Conservation (phyloP, 2,329 filamentous ascomycete genomes). For the Parasarocladium wereldwijsianum region DNA sequence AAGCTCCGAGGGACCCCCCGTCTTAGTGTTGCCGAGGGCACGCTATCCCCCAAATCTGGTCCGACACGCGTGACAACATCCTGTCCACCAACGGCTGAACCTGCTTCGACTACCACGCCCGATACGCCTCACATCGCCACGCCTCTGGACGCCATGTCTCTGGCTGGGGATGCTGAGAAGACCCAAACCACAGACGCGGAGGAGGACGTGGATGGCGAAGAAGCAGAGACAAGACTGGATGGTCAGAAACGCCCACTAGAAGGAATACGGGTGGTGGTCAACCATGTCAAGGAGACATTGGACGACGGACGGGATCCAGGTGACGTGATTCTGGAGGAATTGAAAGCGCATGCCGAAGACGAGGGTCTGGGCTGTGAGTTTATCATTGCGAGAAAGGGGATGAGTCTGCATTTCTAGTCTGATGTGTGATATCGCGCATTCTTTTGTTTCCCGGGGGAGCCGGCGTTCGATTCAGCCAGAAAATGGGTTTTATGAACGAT, state of each 20-base stretch:
- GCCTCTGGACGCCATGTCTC: conserved; percentile 30
- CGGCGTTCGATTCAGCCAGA: no score
- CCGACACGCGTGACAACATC: no score
- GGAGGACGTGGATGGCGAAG: no score
- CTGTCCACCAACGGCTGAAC: not conserved
- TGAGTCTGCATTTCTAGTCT: no score
- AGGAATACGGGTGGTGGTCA: conserved; percentile 71
- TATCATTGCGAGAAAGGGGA: conserved; percentile 52
- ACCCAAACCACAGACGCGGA: no score
- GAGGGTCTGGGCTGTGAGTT: conserved; percentile 66
- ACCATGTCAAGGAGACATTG: conserved; percentile 84
- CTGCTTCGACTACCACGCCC: conserved; percentile 3
- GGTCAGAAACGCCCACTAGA: conserved; percentile 36
- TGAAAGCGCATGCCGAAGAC: conserved; percentile 50
- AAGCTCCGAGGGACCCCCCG: no score
- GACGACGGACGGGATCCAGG: conserved; percentile 51
- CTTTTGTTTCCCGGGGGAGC: no score
- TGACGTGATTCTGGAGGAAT: conserved; percentile 54
- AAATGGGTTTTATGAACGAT: no score
- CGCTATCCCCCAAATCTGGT: conserved; percentile 41
- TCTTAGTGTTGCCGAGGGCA: conserved; percentile 27
- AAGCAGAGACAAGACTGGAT: conserved; percentile 16
- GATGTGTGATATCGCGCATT: no score
- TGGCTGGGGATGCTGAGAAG: no score
- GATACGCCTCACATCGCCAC: conserved; percentile 30